Evolutionary conservation across 2,329 filamentous ascomycete genomes (phyloP).

Genomic region (Nemania sp.): DNA sequence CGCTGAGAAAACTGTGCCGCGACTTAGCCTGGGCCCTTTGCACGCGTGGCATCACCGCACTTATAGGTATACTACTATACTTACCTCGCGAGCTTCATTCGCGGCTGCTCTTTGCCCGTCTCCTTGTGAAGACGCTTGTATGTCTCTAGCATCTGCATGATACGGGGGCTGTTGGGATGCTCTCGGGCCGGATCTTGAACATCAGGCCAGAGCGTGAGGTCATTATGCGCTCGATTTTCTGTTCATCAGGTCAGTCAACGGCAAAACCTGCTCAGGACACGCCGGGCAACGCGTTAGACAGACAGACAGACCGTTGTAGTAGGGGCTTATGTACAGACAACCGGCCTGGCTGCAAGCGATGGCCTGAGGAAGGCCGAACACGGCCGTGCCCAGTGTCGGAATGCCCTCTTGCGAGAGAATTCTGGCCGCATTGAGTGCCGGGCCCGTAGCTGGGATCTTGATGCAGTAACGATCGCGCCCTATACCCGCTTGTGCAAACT

Average conservation of each 20-base stretch:
- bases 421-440: conserved; percentile 49
- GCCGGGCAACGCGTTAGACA: no score
- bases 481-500: conserved; percentile 51
- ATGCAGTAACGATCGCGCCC: conserved; percentile 52
- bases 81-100: conserved; percentile 49
- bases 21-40: conserved; percentile 1
- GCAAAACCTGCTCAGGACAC: no score
- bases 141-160: conserved; percentile 53
- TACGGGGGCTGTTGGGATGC: conserved; percentile 51
- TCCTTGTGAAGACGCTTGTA: conserved; percentile 50
- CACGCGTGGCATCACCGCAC: no score
- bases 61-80: no score
- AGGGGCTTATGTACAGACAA: conserved; percentile 51
- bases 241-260: neutral
- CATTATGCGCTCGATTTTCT: conserved; percentile 48
- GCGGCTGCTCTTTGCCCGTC: conserved; percentile 53
- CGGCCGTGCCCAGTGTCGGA: conserved; percentile 50
- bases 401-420: conserved; percentile 37
- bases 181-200: conserved; percentile 50
- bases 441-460: conserved; percentile 55
- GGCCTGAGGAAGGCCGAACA: conserved; percentile 53
- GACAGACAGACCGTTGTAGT: conserved; percentile 47
- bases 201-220: conserved; percentile 50
- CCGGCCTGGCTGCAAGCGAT: conserved; percentile 53
- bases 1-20: conserved; percentile 42